Evolutionary conservation across 1,284 basidiomycete genomes (phyloP), one percentile per base, ranked within the genome.

Genomic region (Moniliella sp.): DNA sequence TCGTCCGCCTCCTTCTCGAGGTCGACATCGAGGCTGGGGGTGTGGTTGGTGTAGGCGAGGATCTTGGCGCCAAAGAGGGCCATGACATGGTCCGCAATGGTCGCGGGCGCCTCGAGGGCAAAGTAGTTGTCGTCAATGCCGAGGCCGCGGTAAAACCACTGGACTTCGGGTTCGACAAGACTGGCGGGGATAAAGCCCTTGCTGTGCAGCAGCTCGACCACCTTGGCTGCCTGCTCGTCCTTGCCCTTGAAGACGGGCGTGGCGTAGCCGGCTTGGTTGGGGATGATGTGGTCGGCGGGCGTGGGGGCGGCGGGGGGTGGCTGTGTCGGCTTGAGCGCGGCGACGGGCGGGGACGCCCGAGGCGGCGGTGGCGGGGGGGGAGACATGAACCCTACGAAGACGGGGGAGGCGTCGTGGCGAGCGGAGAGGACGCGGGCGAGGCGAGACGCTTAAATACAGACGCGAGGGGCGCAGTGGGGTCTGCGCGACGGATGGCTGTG

Each of bases 51-150:
- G 67, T 76, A 93, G 1, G 88, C 86, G 48, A 93, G 72, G 28
- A 71, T 66, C 67, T 97, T 97, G 46, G 88, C 86, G 30, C 83
- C 84, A 63, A 83, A 99, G 37, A 97, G 74, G 9, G 86, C 84
- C 17, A 57, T 42, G 18, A 61, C 48, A 34, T 61, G 57, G 31
- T 57, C 53, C 4, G 54, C 53, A 14, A 61, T 43, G 10, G 59
- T 61, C 39, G 53, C 48, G 18, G 52, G 40, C 27, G 34, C 44
- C 37, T 61, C 59, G 34, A 56, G 43, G 13, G 52, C 51, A 44
- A 99, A 70, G 69, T 79, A 97, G 48, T 78, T 65, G 40, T 75
- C 72, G 58, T 94, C 88, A 59, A 99, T 94, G 46, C 88, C 75
- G 42, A 34, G 33, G 34, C 54, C 48, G 23, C 43, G 68, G 69